A percentile compares a stretch with the other conserved stretches of the same genome.
These are phyloP conservation scores for Diaporthe velutina DNA, from an alignment of 2,329 filamentous ascomycete genomes.

Conservation along the genomic window DNA sequence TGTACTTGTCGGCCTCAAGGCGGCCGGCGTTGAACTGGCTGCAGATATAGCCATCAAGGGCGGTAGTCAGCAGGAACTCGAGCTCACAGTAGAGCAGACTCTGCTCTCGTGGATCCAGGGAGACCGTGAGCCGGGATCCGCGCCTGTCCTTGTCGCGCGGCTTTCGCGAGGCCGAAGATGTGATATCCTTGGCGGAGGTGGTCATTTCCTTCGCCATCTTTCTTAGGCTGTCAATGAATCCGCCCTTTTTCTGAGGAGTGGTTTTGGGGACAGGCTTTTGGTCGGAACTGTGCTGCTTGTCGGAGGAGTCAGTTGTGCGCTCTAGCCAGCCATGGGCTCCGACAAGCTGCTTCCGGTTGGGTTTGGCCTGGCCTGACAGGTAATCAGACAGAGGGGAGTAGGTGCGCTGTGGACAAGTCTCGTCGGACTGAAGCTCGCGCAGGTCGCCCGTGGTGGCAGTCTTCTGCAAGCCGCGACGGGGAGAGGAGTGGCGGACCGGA, in stretches of 20 bases:
- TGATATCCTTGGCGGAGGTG: constrained; percentile 38
- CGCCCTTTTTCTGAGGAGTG: constrained; percentile 50
- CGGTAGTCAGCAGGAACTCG: constrained; percentile 65
- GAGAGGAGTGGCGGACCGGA: constrained; percentile 5
- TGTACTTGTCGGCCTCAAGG: constrained; percentile 63
- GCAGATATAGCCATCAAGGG: constrained; percentile 65
- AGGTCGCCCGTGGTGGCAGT: constrained; percentile 38
- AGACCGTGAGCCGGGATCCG: constrained; percentile 57
- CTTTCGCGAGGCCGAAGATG: constrained; percentile 42
- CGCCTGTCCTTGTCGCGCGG: constrained; percentile 47
- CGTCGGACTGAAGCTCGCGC: constrained; percentile 37
- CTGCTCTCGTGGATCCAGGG: constrained; percentile 68
- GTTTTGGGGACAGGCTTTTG: constrained; percentile 23
- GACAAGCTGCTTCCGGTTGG: constrained; percentile 65
- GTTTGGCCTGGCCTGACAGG: constrained; percentile 55
- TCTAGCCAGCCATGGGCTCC: constrained; percentile 71
- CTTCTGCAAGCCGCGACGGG: constrained; percentile 34
- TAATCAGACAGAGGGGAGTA: constrained; percentile 60
- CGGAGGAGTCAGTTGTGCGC: constrained; percentile 51
- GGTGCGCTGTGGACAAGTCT: constrained; percentile 41
- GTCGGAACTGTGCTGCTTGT: constrained; percentile 39
- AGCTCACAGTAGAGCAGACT: constrained; percentile 71
- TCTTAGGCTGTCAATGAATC: constrained; percentile 61
- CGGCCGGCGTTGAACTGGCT: constrained; percentile 68
- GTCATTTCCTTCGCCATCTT: constrained; percentile 67